Base-by-base conservation (phyloP, 306 rosid genomes). In the Vicia villosa region DNA sequence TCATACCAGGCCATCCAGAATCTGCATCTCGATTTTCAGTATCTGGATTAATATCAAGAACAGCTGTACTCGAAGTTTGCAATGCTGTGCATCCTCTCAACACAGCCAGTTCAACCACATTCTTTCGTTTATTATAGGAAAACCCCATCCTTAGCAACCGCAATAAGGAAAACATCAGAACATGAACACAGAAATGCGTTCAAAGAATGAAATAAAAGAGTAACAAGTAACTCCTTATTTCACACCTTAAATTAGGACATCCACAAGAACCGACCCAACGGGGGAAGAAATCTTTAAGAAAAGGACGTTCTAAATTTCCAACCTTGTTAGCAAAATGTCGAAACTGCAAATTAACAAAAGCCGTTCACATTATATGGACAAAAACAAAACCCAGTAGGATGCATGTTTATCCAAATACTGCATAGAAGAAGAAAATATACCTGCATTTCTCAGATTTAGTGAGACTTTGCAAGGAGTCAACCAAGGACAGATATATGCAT, bases 241-340 rank as follows among this genome's bases (percentile, higher is more conserved):
- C 46, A 70, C 76, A 94, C 99, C 97, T 90, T 74, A 94, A 87
- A 73, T 81, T 67, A 20, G 99, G 99, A 64, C 97, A 91, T 55
- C 99, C 99, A 80, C 96, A 91, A 50, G 87, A 83, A 77, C 91
- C 88, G 20, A 94, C 96, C 97, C 97, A 94, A 59, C 97, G 92
- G 70, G 99, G 99, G 67, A 94, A 87, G 84, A 91, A 94, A 52
- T 94, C 99, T 80, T 94, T 94, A 65, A 94, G 97, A 86, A 94
- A 94, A 38, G 99, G 97, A 22, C 99, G 99, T 83, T 94, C 99
- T 51, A 94, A 92, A 83, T 94, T 94, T 62, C 99, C 99, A 77
- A 94, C 86, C 79, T 94, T 94, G 74, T 94, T 94, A 55, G 99
- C 96, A 78, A 90, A 88, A 75, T 90, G 99, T 73, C 99, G 91